Percentiles rank a stretch among this genome's conserved stretches.
These are phyloP conservation scores for Leishmania amazonensis DNA, from an alignment of 208 protist genomes.

Conservation along the genomic window DNA sequence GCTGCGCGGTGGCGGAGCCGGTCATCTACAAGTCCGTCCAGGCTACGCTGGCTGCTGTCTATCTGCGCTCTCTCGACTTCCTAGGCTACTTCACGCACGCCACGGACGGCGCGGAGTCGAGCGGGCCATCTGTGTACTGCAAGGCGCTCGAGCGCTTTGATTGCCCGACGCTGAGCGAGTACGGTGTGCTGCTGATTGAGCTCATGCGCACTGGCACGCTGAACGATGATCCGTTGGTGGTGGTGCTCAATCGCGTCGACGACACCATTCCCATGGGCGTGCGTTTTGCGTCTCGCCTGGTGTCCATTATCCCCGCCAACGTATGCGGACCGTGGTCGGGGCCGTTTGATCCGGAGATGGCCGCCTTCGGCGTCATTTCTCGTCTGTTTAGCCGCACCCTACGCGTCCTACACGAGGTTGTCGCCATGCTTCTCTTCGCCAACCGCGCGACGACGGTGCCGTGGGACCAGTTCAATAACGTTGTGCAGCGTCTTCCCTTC, in stretches of 20 bases:
- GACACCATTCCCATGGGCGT: slow-evolving; percentile 33
- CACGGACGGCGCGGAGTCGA: slow-evolving; percentile 44
- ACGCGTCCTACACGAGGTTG: slow-evolving; percentile 75
- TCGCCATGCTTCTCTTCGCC: slow-evolving; percentile 62
- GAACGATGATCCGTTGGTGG: slow-evolving; percentile 45
- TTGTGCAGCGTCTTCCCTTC: slow-evolving; percentile 70
- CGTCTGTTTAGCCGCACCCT: slow-evolving; percentile 70
- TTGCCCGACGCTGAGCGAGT: slow-evolving; percentile 80
- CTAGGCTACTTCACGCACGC: slow-evolving; percentile 92
- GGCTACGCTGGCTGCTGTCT: slow-evolving; percentile 59
- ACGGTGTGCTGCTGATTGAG: slow-evolving; percentile 87
- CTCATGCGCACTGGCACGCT: slow-evolving; percentile 72
- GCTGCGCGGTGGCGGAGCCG: slow-evolving; percentile 30
- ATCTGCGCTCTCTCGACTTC: slow-evolving; percentile 87
- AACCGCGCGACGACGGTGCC: slow-evolving; percentile 50
- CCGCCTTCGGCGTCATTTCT: slow-evolving; percentile 77
- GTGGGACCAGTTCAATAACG: slow-evolving; percentile 48
- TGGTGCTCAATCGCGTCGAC: slow-evolving; percentile 31
- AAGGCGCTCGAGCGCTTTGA: slow-evolving; percentile 61
- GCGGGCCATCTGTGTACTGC: slow-evolving; percentile 62
- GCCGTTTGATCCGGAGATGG: slow-evolving; percentile 83
- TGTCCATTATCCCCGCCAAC: slow-evolving; percentile 88
- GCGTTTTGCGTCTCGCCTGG: slow-evolving; percentile 72
- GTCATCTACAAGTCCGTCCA: slow-evolving; percentile 35
- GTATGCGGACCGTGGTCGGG: slow-evolving; percentile 62